A percentile compares a stretch with the other conserved stretches of the same genome.
These are phyloP conservation scores for Ganoderma multipileum DNA, from an alignment of 1,284 basidiomycete species.

Conservation along the genomic window DNA sequence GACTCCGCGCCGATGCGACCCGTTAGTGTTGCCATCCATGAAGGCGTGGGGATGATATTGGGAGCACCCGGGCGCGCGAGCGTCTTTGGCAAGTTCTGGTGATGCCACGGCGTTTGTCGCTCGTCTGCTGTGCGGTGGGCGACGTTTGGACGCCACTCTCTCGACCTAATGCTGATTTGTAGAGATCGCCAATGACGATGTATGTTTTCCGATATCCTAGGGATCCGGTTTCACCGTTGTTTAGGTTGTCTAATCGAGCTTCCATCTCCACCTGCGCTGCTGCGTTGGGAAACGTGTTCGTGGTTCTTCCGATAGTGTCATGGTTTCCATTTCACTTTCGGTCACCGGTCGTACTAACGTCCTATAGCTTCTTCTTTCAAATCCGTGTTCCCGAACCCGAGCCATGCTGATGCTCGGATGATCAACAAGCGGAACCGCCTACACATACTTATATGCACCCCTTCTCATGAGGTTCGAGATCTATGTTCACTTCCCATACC, in stretches of 20 bases:
- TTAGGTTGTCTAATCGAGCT: background rate
- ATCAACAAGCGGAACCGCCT: background rate
- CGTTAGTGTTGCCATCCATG: conserved; percentile 76
- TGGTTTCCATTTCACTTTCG: background rate
- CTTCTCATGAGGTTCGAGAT: too few relatives aligned
- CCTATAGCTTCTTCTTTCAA: background rate
- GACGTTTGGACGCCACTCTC: background rate
- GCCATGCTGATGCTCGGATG: background rate
- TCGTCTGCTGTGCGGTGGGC: background rate
- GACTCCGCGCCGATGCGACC: conserved; percentile 79
- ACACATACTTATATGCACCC: background rate
- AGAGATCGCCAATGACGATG: background rate
- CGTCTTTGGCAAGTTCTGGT: conserved; percentile 75
- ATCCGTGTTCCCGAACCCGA: background rate
- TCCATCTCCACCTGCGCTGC: background rate
- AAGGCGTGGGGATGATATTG: conserved; percentile 69
- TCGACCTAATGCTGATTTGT: background rate
- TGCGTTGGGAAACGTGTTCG: background rate
- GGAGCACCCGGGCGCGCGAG: conserved; percentile 57
- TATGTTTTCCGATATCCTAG: background rate
- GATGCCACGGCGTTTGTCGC: background rate
- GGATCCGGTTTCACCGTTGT: background rate
- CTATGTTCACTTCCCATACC: background rate
- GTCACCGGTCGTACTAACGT: background rate
- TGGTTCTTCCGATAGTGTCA: background rate